phyloP scores from a whole-genome alignment of 768 basidiomycete species.

The Gymnopilus dilepis region DNA sequence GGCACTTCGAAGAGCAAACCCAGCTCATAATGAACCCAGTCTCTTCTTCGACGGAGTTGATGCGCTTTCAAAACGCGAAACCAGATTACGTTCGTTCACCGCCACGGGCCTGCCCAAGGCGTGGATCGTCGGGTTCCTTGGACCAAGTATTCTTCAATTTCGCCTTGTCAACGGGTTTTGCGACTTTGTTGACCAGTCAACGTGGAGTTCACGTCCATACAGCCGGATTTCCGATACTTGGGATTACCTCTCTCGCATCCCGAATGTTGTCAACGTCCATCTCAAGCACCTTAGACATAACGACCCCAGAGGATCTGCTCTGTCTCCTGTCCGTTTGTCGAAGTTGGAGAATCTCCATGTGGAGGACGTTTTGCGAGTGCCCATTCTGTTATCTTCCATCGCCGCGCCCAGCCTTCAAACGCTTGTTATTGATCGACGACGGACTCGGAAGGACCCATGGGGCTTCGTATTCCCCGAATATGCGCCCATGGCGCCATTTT shows the following conservation, averaged over 20 bases:
- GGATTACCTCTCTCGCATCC: slow-evolving; percentile 17
- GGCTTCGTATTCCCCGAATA: background rate
- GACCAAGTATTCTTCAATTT: slow-evolving; percentile 31
- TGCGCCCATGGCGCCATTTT: slow-evolving; percentile 21
- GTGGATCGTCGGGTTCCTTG: slow-evolving; percentile 31
- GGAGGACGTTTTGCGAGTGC: slow-evolving; percentile 14
- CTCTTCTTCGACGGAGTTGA: slow-evolving; percentile 21
- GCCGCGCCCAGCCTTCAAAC: slow-evolving; percentile 29
- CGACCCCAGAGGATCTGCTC: background rate
- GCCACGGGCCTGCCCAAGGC: slow-evolving; percentile 15
- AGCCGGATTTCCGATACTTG: slow-evolving; percentile 17
- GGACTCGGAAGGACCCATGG: too few species aligned
- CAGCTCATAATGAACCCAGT: background rate
- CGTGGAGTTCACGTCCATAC: slow-evolving; percentile 2
- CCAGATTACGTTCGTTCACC: slow-evolving; percentile 28
- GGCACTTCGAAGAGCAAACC: slow-evolving; percentile 13
- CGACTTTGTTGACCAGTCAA: background rate
- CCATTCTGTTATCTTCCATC: slow-evolving; percentile 27
- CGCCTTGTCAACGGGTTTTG: slow-evolving; percentile 13
- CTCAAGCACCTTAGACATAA: slow-evolving; percentile 16
- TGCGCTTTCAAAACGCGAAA: background rate
- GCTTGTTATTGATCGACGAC: slow-evolving; percentile 25
- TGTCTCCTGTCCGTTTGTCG: slow-evolving; percentile 15
- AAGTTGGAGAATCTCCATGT: slow-evolving; percentile 29
- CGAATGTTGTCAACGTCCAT: slow-evolving; percentile 25